Percentiles rank a stretch among this genome's conserved stretches.
Evolutionary conservation across 148 eudicot species (phyloP).

Genomic region (Polygonum maritimum): DNA sequence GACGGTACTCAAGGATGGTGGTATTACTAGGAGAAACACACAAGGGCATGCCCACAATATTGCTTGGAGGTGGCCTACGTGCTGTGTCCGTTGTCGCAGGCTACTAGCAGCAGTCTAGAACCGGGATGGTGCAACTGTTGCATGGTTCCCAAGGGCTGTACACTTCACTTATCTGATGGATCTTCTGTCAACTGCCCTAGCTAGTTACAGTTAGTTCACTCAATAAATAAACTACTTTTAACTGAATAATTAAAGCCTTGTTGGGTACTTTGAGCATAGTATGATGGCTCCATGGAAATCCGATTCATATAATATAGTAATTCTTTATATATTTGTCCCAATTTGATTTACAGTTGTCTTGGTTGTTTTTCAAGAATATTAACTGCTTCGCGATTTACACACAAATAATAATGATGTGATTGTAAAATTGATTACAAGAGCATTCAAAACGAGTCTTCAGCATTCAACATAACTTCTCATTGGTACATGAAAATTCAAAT

Average conservation of each 20-base stretch:
- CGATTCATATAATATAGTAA: too few relatives aligned
- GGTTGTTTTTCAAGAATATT: too few relatives aligned
- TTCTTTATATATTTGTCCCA: too few relatives aligned
- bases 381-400: too few relatives aligned
- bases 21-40: background rate
- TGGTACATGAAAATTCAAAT: background rate
- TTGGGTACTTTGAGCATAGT: background rate
- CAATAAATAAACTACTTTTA: background rate
- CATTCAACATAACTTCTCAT: background rate
- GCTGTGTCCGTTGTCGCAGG: slow-evolving; percentile 29
- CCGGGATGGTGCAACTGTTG: slow-evolving; percentile 25
- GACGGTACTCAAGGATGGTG: background rate
- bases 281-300: too few relatives aligned
- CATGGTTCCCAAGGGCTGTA: slow-evolving; percentile 24
- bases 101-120: slow-evolving; percentile 8
- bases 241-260: background rate
- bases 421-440: too few relatives aligned
- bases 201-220: background rate
- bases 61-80: slow-evolving; percentile 27
- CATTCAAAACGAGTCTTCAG: too few relatives aligned
- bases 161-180: slow-evolving; percentile 27
- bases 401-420: too few relatives aligned
- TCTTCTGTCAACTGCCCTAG: background rate
- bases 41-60: slow-evolving; percentile 14
- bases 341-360: too few relatives aligned